phyloP scores from a whole-genome alignment of 2,329 filamentous ascomycete genomes.

The Penicillium sp. region DNA sequence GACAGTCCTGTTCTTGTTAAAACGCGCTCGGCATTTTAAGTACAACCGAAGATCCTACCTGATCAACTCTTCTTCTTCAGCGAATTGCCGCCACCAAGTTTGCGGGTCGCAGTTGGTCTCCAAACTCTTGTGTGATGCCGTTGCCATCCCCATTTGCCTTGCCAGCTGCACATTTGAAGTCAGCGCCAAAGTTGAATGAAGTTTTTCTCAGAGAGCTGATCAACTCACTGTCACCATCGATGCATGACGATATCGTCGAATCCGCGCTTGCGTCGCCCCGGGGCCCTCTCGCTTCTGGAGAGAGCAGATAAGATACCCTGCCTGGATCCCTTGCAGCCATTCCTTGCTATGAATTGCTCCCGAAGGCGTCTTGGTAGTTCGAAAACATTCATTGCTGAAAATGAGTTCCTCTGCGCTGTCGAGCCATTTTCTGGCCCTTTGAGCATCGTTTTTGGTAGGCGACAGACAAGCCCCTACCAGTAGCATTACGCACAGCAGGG shows the following conservation, averaged over 20 bases:
- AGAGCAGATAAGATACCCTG: conserved; percentile 25
- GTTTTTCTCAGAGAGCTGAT: too few species aligned
- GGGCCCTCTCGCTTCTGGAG: conserved; percentile 30
- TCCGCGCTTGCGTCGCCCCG: conserved; percentile 18
- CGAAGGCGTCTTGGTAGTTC: not conserved
- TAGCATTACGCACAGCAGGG: conserved; percentile 28
- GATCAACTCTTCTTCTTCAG: conserved; percentile 28
- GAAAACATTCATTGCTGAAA: conserved; percentile 19
- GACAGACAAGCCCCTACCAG: conserved; percentile 32
- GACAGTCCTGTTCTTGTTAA: conserved; percentile 19
- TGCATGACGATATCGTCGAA: conserved; percentile 23
- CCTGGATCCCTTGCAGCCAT: conserved; percentile 22
- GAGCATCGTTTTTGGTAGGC: conserved; percentile 13
- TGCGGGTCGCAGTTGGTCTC: conserved; percentile 5
- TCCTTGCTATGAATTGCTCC: conserved; percentile 12
- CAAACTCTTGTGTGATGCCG: conserved; percentile 17
- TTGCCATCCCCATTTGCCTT: conserved; percentile 18
- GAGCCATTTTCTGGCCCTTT: conserved; percentile 20
- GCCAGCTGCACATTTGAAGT: conserved; percentile 11
- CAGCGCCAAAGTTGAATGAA: not conserved
- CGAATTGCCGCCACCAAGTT: conserved; percentile 24
- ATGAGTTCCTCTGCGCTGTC: conserved; percentile 24
- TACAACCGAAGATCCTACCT: conserved; percentile 12
- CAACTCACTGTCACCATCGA: conserved; percentile 24
- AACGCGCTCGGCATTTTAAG: not conserved